These are phyloP conservation scores for Pseudogymnoascus sp. DNA, from an alignment of 2,329 filamentous ascomycete genomes.

Conservation along the genomic window DNA sequence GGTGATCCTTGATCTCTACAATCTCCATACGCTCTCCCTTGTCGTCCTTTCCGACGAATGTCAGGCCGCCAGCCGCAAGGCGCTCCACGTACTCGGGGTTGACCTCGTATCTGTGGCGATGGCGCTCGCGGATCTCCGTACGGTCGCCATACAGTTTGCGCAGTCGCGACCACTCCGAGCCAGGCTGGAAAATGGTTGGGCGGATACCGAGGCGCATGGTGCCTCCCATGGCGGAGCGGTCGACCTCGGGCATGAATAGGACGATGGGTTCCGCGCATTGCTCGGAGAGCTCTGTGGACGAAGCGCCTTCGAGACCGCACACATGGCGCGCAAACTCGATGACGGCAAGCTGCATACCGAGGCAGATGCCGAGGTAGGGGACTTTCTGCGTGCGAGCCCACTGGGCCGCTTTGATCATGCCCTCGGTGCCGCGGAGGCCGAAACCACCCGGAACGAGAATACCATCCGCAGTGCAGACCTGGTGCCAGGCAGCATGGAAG, in stretches of 20 bases:
- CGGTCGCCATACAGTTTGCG: conserved; percentile 62
- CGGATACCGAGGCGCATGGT: conserved; percentile 80
- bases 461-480: conserved; percentile 60
- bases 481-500: conserved; percentile 81
- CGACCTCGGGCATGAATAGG: conserved; percentile 87
- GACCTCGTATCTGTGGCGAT: conserved; percentile 85
- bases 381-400: conserved; percentile 77
- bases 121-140: conserved; percentile 58
- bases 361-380: conserved; percentile 82
- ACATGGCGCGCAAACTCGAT: conserved; percentile 79
- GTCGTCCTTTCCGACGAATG: conserved; percentile 73
- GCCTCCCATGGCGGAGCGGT: conserved; percentile 68
- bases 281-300: conserved; percentile 27
- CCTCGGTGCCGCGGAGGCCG: conserved; percentile 71
- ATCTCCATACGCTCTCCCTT: conserved; percentile 75
- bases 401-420: conserved; percentile 81
- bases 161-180: conserved; percentile 70
- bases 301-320: conserved; percentile 48
- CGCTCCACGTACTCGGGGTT: conserved; percentile 69
- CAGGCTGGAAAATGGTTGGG: conserved; percentile 65
- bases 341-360: conserved; percentile 89
- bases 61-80: conserved; percentile 60
- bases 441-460: conserved; percentile 54
- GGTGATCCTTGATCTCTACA: conserved; percentile 73
- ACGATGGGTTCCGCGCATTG: conserved; percentile 41